phyloP scores from a whole-genome alignment of 495 filamentous ascomycete species.

The Glutinoglossum americanum region DNA sequence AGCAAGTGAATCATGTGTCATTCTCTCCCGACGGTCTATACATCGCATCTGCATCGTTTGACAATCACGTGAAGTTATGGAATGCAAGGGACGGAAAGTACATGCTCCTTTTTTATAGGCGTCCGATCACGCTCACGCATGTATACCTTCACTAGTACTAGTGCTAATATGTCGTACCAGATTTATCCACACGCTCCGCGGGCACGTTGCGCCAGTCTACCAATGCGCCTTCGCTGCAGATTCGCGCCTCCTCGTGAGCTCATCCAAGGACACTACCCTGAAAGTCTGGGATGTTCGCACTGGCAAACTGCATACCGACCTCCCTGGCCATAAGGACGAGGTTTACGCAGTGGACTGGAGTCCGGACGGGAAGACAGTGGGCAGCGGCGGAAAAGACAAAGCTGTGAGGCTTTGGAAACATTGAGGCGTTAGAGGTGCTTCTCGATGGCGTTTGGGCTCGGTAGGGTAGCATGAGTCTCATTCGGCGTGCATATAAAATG shows the following conservation, averaged over 20 bases:
- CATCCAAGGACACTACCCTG: conserved; percentile 77
- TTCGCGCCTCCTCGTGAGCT: conserved; percentile 62
- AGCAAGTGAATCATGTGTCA: conserved; percentile 84
- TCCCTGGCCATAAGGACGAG: conserved; percentile 88
- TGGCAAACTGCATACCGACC: conserved; percentile 51
- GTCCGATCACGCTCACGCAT: not conserved
- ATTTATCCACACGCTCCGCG: conserved; percentile 70
- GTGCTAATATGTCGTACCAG: conserved; percentile 12
- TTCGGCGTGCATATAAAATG: too few relatives aligned
- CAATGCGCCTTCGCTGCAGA: conserved; percentile 82
- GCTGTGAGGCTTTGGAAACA: conserved; percentile 68
- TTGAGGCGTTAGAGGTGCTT: conserved; percentile 16
- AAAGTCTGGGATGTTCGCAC: conserved; percentile 85
- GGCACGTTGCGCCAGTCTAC: conserved; percentile 86
- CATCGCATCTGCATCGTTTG: conserved; percentile 76
- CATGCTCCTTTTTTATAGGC: conserved; percentile 10
- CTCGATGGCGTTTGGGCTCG: too few relatives aligned
- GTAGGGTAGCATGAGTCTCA: too few relatives aligned
- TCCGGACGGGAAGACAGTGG: conserved; percentile 63
- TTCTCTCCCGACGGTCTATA: conserved; percentile 76
- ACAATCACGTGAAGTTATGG: conserved; percentile 87
- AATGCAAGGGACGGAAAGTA: conserved; percentile 43
- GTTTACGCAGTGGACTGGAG: conserved; percentile 90
- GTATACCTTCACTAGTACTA: not conserved
- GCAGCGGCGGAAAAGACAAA: conserved; percentile 86